Evolutionary conservation across 2,329 filamentous ascomycete species (phyloP).

Genomic region (Colletotrichum echinochloae): DNA sequence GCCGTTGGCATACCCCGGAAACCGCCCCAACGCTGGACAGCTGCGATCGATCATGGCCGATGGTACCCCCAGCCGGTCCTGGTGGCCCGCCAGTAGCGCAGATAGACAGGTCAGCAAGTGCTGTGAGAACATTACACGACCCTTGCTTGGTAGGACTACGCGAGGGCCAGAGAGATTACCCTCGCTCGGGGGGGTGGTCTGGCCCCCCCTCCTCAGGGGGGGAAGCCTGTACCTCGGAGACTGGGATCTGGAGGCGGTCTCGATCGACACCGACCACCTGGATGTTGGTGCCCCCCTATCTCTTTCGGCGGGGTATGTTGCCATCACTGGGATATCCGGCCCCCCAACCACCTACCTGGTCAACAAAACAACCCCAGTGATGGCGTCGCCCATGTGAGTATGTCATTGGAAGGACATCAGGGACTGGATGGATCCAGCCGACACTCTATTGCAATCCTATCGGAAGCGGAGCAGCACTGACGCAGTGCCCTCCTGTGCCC

Average conservation of each 20-base stretch:
- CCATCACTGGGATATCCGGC: constrained; percentile 16
- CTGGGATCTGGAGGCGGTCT: constrained; percentile 31
- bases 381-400: constrained; percentile 16
- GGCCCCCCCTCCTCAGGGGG: neutral
- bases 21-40: constrained; percentile 12
- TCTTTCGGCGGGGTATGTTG: constrained; percentile 5
- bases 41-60: constrained; percentile 22
- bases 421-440: constrained; percentile 19
- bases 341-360: constrained; percentile 28
- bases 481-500: constrained; percentile 28
- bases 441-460: constrained; percentile 6
- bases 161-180: neutral
- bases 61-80: constrained; percentile 1
- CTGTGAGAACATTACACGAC: neutral
- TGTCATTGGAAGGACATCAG: constrained; percentile 19
- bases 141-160: neutral
- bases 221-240: constrained; percentile 23
- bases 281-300: constrained; percentile 37
- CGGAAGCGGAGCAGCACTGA: constrained; percentile 10
- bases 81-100: constrained; percentile 5
- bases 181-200: neutral
- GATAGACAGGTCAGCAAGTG: constrained; percentile 10
- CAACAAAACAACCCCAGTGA: constrained; percentile 2
- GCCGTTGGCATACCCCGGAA: neutral
- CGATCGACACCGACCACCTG: constrained; percentile 38